These are phyloP conservation scores for Lagerstroemia speciosa DNA, from an alignment of 345 rosid species.

Conservation along the genomic window DNA sequence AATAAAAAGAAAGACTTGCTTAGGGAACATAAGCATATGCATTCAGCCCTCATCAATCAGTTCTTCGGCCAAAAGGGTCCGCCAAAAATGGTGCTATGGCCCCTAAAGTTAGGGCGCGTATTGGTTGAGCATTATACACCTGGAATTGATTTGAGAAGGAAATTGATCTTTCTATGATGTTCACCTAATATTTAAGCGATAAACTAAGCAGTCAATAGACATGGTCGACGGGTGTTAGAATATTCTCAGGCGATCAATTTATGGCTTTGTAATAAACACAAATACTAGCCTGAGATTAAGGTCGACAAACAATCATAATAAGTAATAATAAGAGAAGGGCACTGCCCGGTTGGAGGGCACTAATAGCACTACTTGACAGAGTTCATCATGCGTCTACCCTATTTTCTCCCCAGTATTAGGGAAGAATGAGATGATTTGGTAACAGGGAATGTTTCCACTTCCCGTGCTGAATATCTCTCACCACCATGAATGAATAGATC, in stretches of 20 bases:
- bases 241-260: too few species aligned
- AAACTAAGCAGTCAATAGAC: too few species aligned
- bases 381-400: not conserved
- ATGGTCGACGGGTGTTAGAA: too few species aligned
- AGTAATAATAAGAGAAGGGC: not conserved
- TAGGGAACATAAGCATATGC: not conserved
- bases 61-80: not conserved
- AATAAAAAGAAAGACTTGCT: not conserved
- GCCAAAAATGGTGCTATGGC: not conserved
- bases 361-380: not conserved
- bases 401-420: not conserved
- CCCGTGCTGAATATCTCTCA: constrained; percentile 5
- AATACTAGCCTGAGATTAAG: not conserved
- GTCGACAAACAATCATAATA: not conserved
- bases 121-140: too few species aligned
- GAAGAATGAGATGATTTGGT: constrained; percentile 7
- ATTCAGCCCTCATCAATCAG: not conserved
- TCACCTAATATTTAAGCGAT: too few species aligned
- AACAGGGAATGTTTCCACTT: constrained; percentile 5
- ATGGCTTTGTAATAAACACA: too few species aligned
- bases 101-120: too few species aligned
- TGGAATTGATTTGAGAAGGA: too few species aligned
- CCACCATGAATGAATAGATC: too few species aligned
- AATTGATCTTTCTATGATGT: too few species aligned
- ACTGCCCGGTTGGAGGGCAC: not conserved